These are phyloP conservation scores for Phoma sp. DNA, from an alignment of 2,329 filamentous ascomycete species.

Conservation along the genomic window DNA sequence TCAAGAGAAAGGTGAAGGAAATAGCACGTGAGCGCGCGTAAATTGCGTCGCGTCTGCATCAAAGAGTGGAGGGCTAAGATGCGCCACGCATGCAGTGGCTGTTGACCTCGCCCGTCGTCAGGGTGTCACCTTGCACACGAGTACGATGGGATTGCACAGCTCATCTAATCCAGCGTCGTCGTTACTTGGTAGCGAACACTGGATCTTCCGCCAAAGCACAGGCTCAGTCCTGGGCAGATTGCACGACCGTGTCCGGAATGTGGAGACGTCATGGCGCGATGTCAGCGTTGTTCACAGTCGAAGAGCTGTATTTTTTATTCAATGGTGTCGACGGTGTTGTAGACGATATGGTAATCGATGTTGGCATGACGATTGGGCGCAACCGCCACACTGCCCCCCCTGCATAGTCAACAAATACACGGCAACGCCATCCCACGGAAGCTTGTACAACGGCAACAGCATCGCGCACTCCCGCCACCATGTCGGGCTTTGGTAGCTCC, in stretches of 20 bases:
- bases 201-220: conserved; percentile 3
- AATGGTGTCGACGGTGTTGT: too few species aligned
- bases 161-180: too few species aligned
- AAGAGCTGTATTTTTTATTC: too few species aligned
- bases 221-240: background rate
- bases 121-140: background rate
- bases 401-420: conserved; percentile 17
- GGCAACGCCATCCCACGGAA: conserved; percentile 1
- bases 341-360: background rate
- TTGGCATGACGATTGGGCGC: conserved; percentile 1
- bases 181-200: conserved; percentile 3
- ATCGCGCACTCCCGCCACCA: conserved; percentile 9
- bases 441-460: conserved; percentile 11
- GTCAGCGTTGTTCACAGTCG: too few species aligned
- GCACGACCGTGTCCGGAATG: background rate
- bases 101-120: background rate
- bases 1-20: background rate
- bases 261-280: conserved; percentile 1
- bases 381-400: conserved; percentile 2
- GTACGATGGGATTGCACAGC: background rate
- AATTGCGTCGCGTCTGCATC: conserved; percentile 9
- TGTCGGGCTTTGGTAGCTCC: conserved; percentile 20
- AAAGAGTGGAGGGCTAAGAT: conserved; percentile 10
- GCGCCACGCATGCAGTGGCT: conserved; percentile 8
- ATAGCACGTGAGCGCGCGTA: conserved; percentile 13